Base-by-base conservation (phyloP, 257 asterid species). In the Ophiorrhiza pumila region DNA sequence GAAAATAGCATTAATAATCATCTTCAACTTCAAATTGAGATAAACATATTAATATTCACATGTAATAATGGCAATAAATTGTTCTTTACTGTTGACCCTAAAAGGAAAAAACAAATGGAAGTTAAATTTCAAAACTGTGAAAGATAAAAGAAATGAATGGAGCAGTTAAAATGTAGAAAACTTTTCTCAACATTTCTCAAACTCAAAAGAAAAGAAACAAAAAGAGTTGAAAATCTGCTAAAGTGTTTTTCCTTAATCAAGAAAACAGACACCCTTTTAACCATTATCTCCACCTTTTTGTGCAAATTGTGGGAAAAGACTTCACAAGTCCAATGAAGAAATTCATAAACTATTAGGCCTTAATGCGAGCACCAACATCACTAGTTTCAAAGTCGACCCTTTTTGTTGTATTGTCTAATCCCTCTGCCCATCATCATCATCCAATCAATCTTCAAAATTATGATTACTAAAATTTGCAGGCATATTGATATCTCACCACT, bases 271-370 rank as follows among this genome's bases (percentile, higher is more conserved):
- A n/a, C n/a, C n/a, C n/a, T n/a, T n/a, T n/a, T n/a, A n/a, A n/a
- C n/a, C n/a, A n/a, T n/a, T n/a, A n/a, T n/a, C n/a, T n/a, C n/a
- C n/a, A n/a, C 42, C 55, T 55, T 70, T 70, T 55, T 60, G 74
- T 70, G 74, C 74, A 70, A 37, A 70, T 39, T 55, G 20, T 23
- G 22, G 74, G 61, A 55, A 69, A 70, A 41, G 42, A 70, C 66
- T n/a, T 56, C 11, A 4, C 12, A 14, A 56, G 64, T 50, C 46
- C 37, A 35, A 68, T 20, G 29, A 20, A 31, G 32, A 34, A 69
- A 29, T 52, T 50, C 0, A 4, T 27, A 67, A 47, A 59, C 2
- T 27, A 68, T 37, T 25, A 69, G 9, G 9, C 31, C 52, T 32
- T 50, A 34, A 31, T 25, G 64, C 52, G 35, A 50, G 1, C 52